Evolutionary conservation across 176 grass and related monocot genomes (phyloP).

Genomic region (Oryza glumipatula): DNA sequence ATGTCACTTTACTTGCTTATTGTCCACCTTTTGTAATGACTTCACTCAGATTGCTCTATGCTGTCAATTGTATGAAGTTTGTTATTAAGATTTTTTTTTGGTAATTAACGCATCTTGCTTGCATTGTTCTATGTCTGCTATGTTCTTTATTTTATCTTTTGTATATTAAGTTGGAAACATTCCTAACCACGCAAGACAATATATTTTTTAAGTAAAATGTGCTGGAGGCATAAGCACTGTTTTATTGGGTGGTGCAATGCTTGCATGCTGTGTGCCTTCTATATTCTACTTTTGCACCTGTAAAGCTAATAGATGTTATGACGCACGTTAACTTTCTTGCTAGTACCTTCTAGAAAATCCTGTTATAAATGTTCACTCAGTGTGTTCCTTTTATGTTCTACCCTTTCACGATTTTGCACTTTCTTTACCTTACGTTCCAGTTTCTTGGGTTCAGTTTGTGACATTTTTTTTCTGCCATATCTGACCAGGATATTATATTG

Average conservation of each 20-base stretch:
- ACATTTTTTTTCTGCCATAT: not conserved
- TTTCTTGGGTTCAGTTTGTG: not conserved
- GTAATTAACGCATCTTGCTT: not conserved
- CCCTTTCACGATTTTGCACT: not conserved
- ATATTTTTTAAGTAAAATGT: not conserved
- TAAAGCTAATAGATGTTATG: not conserved
- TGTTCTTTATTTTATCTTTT: not conserved
- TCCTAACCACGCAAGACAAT: not conserved
- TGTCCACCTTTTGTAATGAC: constrained; percentile 27
- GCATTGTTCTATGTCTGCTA: not conserved
- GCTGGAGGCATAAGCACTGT: not conserved
- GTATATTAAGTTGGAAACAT: not conserved
- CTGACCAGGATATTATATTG: not conserved
- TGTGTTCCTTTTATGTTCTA: too few species aligned
- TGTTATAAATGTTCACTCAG: not conserved
- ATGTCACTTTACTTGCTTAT: not conserved
- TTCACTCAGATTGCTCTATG: not conserved
- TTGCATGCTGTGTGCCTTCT: not conserved
- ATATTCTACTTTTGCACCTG: not conserved
- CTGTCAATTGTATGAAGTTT: not conserved
- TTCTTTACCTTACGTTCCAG: not conserved
- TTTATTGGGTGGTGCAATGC: not conserved
- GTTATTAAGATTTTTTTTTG: not conserved
- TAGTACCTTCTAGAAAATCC: not conserved
- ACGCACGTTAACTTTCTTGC: not conserved